Conservation (phyloP, 2,329 filamentous ascomycete species). For the Fusarium continuum region DNA sequence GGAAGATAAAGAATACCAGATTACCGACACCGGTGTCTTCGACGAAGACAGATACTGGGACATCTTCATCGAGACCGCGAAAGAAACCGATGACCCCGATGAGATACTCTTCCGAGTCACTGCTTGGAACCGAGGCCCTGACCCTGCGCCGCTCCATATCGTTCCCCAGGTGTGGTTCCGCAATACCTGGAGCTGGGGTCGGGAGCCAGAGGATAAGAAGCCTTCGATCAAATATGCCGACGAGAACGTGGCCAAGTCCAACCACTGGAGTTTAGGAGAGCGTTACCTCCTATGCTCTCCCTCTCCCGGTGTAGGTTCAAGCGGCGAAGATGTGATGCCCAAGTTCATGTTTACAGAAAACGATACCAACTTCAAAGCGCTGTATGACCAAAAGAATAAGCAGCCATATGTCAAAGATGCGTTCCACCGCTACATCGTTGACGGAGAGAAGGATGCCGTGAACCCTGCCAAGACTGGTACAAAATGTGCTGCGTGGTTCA, state of each 20-base stretch:
- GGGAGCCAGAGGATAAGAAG: constrained; percentile 78
- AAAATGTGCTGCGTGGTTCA: constrained; percentile 90
- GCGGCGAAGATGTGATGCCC: constrained; percentile 84
- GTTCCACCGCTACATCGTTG: constrained; percentile 88
- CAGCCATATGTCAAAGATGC: constrained; percentile 92
- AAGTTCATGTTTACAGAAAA: constrained; percentile 93
- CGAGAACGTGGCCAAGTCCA: constrained; percentile 77
- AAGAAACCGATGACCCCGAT: constrained; percentile 90
- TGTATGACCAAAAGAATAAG: constrained; percentile 83
- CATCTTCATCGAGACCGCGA: constrained; percentile 95
- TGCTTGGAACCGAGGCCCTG: constrained; percentile 93
- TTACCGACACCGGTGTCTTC: constrained; percentile 88
- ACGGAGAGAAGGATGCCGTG: constrained; percentile 80
- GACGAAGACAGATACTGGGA: constrained; percentile 95
- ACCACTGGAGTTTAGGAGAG: constrained; percentile 81
- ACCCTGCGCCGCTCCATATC: constrained; percentile 91
- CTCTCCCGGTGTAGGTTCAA: constrained; percentile 83
- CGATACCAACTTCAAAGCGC: constrained; percentile 82
- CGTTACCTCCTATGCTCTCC: constrained; percentile 87
- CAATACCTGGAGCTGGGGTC: constrained; percentile 96
- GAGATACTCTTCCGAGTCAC: constrained; percentile 94
- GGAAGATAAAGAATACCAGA: constrained; percentile 87
- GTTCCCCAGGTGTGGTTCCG: constrained; percentile 96
- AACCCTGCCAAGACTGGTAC: constrained; percentile 85
- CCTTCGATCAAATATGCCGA: constrained; percentile 76